Conservation (phyloP, 768 basidiomycete genomes). For the Kwoniella sp. region DNA sequence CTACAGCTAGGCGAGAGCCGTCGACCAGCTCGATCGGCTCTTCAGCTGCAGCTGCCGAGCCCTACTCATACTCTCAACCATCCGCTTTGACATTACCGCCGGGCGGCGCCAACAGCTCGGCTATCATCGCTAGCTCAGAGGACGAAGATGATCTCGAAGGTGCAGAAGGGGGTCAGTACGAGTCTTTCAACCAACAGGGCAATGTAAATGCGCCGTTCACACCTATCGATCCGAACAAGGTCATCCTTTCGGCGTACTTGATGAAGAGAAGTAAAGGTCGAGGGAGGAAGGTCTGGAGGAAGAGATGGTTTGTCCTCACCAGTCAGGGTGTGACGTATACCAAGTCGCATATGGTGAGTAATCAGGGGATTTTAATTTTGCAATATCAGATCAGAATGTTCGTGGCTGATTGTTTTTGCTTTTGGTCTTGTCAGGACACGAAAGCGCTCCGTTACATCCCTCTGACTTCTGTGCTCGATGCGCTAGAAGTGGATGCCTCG, state of each 20-base stretch:
- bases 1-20: conserved; percentile 33
- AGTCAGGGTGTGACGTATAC: conserved; percentile 84
- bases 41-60: conserved; percentile 8
- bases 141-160: conserved; percentile 21
- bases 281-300: conserved; percentile 91
- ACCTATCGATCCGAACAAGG: conserved; percentile 69
- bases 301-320: conserved; percentile 95
- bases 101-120: not conserved
- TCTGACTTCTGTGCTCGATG: conserved; percentile 82
- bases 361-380: not conserved
- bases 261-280: conserved; percentile 83
- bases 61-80: conserved; percentile 29
- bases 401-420: not conserved
- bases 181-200: conserved; percentile 6
- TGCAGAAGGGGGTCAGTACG: conserved; percentile 1
- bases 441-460: conserved; percentile 85
- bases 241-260: conserved; percentile 84
- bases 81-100: not conserved
- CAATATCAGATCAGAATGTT: not conserved
- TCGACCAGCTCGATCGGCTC: conserved; percentile 29
- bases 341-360: conserved; percentile 89
- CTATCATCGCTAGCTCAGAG: conserved; percentile 6
- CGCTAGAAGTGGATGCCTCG: conserved; percentile 74
- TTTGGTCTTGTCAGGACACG: conserved; percentile 68
- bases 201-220: conserved; percentile 23